phyloP scores from a whole-genome alignment of 768 basidiomycete species.

The Cystobasidiopsis lactophilus region DNA sequence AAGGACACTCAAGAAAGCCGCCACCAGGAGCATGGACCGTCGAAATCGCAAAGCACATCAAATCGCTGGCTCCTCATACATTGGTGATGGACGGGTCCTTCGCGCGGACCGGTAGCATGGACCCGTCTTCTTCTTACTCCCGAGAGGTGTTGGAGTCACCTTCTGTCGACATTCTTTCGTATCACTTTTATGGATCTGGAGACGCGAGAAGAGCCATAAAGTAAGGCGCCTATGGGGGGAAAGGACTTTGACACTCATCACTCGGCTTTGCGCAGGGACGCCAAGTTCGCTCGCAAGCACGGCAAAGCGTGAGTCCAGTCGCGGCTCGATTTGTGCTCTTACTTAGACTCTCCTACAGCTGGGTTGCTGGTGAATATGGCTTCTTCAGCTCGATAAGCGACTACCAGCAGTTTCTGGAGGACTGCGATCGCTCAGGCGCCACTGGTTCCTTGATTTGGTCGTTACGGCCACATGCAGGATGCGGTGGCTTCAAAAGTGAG shows the following conservation, averaged over 20 bases:
- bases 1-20: constrained; percentile 10
- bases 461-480: constrained; percentile 14
- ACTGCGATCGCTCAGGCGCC: constrained; percentile 11
- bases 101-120: constrained; percentile 14
- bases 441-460: constrained; percentile 20
- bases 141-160: constrained; percentile 13
- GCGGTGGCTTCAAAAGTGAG: constrained; percentile 19
- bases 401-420: constrained; percentile 13
- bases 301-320: constrained; percentile 13
- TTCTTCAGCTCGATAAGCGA: constrained; percentile 13
- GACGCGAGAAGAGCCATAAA: too few relatives aligned
- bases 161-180: constrained; percentile 12
- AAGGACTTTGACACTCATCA: too few relatives aligned
- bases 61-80: constrained; percentile 14
- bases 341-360: constrained; percentile 1
- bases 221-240: too few relatives aligned
- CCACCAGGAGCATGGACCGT: constrained; percentile 18
- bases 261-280: constrained; percentile 14
- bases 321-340: not conserved
- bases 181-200: constrained; percentile 9
- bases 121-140: constrained; percentile 13
- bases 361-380: constrained; percentile 20
- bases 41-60: constrained; percentile 14
- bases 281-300: constrained; percentile 11
- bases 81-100: constrained; percentile 20